Evolutionary conservation across 169 alveolate species (phyloP), one percentile per base, ranked within the genome.

Genomic region (Nephromyces sp.): DNA sequence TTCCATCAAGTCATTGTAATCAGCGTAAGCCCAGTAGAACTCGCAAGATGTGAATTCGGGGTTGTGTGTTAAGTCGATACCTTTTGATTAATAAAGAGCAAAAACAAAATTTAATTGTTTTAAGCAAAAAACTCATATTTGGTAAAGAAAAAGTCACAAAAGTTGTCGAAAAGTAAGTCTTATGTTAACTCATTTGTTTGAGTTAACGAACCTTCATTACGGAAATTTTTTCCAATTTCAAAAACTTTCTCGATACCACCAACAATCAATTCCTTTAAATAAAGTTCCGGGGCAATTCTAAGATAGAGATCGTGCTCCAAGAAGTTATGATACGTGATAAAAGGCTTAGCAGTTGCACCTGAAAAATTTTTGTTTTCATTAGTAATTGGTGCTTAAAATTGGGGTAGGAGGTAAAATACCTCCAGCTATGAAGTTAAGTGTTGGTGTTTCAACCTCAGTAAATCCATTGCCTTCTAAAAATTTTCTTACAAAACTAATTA

Each of bases 21-120:
- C 99, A 24, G 98, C 98, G 79, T 95, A 93, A 51, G 98, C 92
- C 86, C 86, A 82, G 89, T 98, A 98, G 80, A 96, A 93, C 81
- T 98, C 99, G 80, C 95, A 87, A 35, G 98, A 92, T 0, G 99
- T 98, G 89, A 97, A 98, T 85, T 98, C 99, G 25, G 99, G 99
- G 81, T 97, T 96, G 87, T 97, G 99, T 5, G 98, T 92, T 75
- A 92, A 79, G 81, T 96, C 98, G 75, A 95, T 95, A 3, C 99
- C n/a, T n/a, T n/a, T n/a, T n/a, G n/a, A n/a, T n/a, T n/a, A n/a
- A n/a, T n/a, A n/a, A n/a, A n/a, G n/a, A n/a, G n/a, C n/a, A n/a
- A n/a, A n/a, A n/a, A n/a, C n/a, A n/a, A n/a, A n/a, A n/a, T n/a
- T n/a, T n/a, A n/a, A n/a, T n/a, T n/a, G n/a, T n/a, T n/a, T n/a